phyloP scores from a whole-genome alignment of 306 rosid genomes.

The Casuarina glauca region DNA sequence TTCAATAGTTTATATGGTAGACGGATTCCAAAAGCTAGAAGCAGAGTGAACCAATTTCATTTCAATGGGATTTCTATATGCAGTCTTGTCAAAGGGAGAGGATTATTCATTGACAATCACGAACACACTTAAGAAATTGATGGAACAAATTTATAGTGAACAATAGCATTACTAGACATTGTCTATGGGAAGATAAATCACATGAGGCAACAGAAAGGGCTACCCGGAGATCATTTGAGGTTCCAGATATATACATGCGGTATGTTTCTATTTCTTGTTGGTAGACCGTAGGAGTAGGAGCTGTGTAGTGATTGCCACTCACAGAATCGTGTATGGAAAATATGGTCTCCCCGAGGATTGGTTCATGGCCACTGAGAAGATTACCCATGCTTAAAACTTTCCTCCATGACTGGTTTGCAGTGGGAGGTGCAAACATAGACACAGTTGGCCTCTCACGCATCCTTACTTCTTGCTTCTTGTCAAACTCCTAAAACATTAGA shows the following conservation, averaged over 20 bases:
- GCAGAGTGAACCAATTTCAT: neutral
- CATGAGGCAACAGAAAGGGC: conserved; percentile 91
- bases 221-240: conserved; percentile 82
- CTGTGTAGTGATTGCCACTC: conserved; percentile 79
- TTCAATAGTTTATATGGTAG: neutral
- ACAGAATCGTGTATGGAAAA: conserved; percentile 64
- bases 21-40: neutral
- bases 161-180: conserved; percentile 8
- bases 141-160: conserved; percentile 7
- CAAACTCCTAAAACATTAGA: conserved; percentile 50
- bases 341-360: conserved; percentile 76
- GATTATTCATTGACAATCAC: neutral
- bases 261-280: conserved; percentile 74
- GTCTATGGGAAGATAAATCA: conserved; percentile 48
- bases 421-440: conserved; percentile 82
- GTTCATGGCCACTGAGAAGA: conserved; percentile 96
- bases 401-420: conserved; percentile 95
- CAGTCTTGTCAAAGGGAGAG: neutral
- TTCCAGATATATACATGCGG: conserved; percentile 84
- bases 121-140: neutral
- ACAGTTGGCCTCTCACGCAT: conserved; percentile 61
- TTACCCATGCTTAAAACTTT: conserved; percentile 97
- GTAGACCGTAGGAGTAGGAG: conserved; percentile 39
- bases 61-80: neutral
- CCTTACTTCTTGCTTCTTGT: conserved; percentile 59